Evolutionary conservation across 495 filamentous ascomycete species (phyloP).

Genomic region (Sordaria brevicollis): DNA sequence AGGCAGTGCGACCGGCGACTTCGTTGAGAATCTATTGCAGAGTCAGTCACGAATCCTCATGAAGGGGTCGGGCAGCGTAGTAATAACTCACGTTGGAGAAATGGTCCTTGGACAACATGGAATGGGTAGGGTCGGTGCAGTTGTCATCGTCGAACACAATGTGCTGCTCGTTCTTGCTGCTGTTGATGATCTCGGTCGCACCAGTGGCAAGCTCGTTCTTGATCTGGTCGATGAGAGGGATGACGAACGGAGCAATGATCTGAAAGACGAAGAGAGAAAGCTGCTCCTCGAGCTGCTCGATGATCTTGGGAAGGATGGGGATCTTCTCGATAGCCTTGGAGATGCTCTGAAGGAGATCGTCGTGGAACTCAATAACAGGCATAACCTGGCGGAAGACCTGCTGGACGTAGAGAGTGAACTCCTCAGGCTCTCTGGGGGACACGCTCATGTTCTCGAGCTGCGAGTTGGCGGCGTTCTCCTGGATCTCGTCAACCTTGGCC

Average conservation of each 20-base stretch:
- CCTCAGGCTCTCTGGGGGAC: constrained; percentile 64
- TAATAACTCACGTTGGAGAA: constrained; percentile 57
- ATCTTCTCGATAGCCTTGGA: constrained; percentile 67
- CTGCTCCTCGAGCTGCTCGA: constrained; percentile 70
- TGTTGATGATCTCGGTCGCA: constrained; percentile 75
- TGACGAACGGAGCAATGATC: constrained; percentile 71
- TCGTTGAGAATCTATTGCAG: constrained; percentile 62
- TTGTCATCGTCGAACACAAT: constrained; percentile 74
- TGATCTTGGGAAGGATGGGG: constrained; percentile 64
- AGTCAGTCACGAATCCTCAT: constrained; percentile 14
- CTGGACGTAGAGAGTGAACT: constrained; percentile 56
- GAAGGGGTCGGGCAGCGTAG: background rate
- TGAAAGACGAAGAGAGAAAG: constrained; percentile 80
- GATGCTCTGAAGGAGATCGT: constrained; percentile 71
- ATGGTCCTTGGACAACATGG: constrained; percentile 94
- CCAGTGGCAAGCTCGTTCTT: constrained; percentile 76
- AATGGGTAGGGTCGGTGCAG: constrained; percentile 75
- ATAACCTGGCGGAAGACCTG: constrained; percentile 65
- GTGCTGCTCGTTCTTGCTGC: constrained; percentile 66
- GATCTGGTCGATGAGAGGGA: constrained; percentile 76
- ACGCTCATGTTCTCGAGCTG: constrained; percentile 56
- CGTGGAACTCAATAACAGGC: constrained; percentile 80
- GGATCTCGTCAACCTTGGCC: constrained; percentile 53
- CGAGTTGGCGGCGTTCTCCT: constrained; percentile 54
- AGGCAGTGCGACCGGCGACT: constrained; percentile 72